A percentile compares a stretch with the other conserved stretches of the same genome.
phyloP scores from a whole-genome alignment of 2,329 filamentous ascomycete species.

The Byssoonygena ceratinophila region DNA sequence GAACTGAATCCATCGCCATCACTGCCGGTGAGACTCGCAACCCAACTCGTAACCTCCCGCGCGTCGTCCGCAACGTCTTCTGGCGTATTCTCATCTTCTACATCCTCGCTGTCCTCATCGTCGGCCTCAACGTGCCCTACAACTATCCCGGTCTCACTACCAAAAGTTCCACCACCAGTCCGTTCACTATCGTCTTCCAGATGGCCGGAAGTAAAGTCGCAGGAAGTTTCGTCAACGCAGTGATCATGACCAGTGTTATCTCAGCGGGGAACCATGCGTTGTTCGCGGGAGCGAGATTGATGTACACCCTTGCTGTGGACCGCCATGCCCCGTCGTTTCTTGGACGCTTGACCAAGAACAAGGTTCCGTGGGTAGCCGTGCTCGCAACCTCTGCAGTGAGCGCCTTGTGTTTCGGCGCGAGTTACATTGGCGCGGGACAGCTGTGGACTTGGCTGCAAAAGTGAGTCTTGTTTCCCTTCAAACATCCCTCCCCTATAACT shows the following conservation, averaged over 20 bases:
- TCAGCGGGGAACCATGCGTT: conserved; percentile 51
- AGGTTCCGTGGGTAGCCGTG: conserved; percentile 46
- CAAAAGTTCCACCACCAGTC: conserved; percentile 40
- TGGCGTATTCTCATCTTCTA: conserved; percentile 52
- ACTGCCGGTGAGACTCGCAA: conserved; percentile 57
- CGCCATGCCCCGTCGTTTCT: conserved; percentile 49
- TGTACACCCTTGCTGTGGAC: conserved; percentile 48
- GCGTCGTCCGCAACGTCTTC: conserved; percentile 55
- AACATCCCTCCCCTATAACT: no score
- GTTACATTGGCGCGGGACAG: conserved; percentile 55
- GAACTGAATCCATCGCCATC: conserved; percentile 55
- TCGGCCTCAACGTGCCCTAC: conserved; percentile 52
- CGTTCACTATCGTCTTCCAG: conserved; percentile 53
- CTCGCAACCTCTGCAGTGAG: conserved; percentile 45
- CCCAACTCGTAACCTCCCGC: conserved; percentile 50
- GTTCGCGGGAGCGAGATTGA: conserved; percentile 46
- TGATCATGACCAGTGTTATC: conserved; percentile 50
- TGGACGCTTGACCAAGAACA: conserved; percentile 39
- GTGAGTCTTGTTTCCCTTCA: conserved; percentile 26
- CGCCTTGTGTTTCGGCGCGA: conserved; percentile 54
- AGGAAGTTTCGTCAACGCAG: conserved; percentile 51
- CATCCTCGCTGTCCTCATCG: conserved; percentile 42
- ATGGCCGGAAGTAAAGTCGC: conserved; percentile 46
- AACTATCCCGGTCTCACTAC: conserved; percentile 38
- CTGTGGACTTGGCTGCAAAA: conserved; percentile 59